A percentile compares a stretch with the other conserved stretches of the same genome.
These are phyloP conservation scores for Blastobotrys peoriensis DNA, from an alignment of 805 yeast species.

Conservation along the genomic window DNA sequence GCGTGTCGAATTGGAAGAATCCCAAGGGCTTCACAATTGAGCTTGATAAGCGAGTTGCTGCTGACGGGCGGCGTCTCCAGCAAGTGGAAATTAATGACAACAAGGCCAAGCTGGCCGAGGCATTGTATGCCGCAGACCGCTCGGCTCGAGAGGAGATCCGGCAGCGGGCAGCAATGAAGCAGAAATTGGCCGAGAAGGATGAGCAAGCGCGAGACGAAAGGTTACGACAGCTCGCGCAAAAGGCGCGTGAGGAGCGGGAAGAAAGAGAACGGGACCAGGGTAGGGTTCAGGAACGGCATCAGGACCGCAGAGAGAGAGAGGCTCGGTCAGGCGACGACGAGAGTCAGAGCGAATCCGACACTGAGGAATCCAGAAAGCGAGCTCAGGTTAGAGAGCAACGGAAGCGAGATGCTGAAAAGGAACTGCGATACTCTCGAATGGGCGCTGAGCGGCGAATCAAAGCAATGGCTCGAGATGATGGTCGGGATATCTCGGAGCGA, in stretches of 20 bases:
- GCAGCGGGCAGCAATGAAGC: slow-evolving; percentile 44
- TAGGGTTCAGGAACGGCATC: neutral
- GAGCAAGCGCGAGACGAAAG: slow-evolving; percentile 45
- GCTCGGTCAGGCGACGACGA: neutral
- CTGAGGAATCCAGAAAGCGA: slow-evolving; percentile 30
- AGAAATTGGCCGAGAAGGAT: slow-evolving; percentile 45
- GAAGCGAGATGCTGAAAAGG: slow-evolving; percentile 42
- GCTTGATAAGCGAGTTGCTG: slow-evolving; percentile 68
- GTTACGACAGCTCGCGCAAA: slow-evolving; percentile 44
- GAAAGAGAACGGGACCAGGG: neutral
- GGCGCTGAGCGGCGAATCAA: slow-evolving; percentile 40
- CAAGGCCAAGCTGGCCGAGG: slow-evolving; percentile 59
- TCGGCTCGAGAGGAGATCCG: slow-evolving; percentile 53
- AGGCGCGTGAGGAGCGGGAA: slow-evolving; percentile 37
- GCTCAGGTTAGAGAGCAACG: slow-evolving; percentile 40
- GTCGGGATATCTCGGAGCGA: slow-evolving; percentile 49
- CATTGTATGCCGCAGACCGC: slow-evolving; percentile 63
- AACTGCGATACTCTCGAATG: slow-evolving; percentile 39
- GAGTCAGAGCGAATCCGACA: slow-evolving; percentile 12
- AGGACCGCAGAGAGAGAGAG: neutral
- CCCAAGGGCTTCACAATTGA: slow-evolving; percentile 83
- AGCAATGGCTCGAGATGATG: slow-evolving; percentile 36
- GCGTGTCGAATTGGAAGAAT: slow-evolving; percentile 93
- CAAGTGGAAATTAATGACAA: slow-evolving; percentile 45
- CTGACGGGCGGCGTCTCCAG: slow-evolving; percentile 36